phyloP scores from a whole-genome alignment of 2,329 filamentous ascomycete genomes.

The Pyricularia grisea region DNA sequence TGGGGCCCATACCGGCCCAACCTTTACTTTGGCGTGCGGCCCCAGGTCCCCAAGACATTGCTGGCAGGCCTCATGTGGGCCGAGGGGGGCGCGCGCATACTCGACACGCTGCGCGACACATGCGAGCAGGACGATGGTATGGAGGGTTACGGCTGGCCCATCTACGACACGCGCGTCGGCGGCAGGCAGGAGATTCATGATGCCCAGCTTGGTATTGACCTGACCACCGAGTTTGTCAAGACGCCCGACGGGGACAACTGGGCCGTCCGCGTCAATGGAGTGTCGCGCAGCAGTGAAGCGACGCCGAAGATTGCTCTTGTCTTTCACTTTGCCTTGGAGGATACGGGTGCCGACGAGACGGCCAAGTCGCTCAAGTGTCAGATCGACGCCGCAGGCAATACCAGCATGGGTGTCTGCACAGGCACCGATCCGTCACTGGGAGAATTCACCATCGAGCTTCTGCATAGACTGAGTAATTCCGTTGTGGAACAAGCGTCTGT shows the following conservation, averaged over 20 bases:
- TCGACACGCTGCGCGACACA: constrained; percentile 39
- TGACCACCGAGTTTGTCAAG: constrained; percentile 64
- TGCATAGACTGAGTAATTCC: constrained; percentile 51
- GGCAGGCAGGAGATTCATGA: constrained; percentile 59
- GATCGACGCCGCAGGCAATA: constrained; percentile 31
- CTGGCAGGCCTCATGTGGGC: constrained; percentile 78
- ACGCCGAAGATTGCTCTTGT: constrained; percentile 65
- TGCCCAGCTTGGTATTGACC: constrained; percentile 52
- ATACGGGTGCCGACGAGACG: constrained; percentile 45
- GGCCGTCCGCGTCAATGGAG: constrained; percentile 55
- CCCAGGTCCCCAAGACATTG: constrained; percentile 70
- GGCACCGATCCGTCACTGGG: constrained; percentile 67
- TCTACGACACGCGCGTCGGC: constrained; percentile 57
- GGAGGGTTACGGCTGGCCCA: constrained; percentile 62
- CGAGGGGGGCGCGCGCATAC: constrained; percentile 40
- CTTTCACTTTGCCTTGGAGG: constrained; percentile 77
- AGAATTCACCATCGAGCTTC: constrained; percentile 65
- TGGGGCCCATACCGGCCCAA: constrained; percentile 93
- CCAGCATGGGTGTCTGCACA: constrained; percentile 54
- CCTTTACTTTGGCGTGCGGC: constrained; percentile 84
- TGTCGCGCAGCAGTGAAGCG: constrained; percentile 30
- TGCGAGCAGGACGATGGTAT: constrained; percentile 63
- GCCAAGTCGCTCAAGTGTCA: constrained; percentile 25
- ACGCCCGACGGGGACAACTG: constrained; percentile 51
- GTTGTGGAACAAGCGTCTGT: constrained; percentile 23